phyloP scores from a whole-genome alignment of 208 protist species.

The Leishmania mexicana region DNA sequence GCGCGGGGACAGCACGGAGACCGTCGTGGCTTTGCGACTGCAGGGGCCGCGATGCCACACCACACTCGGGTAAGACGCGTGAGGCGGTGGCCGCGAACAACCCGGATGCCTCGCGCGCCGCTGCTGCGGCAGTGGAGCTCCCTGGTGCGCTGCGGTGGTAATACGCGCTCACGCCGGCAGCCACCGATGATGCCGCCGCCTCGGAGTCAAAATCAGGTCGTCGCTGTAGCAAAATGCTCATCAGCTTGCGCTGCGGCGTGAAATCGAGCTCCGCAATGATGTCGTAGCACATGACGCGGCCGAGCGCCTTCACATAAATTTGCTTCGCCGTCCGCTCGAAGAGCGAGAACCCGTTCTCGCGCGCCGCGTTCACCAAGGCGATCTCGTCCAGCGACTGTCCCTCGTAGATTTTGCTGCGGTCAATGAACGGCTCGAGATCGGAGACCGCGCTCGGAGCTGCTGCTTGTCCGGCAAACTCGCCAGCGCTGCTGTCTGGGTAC shows the following conservation, averaged over 20 bases:
- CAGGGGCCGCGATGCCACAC: background rate
- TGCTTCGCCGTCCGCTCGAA: constrained; percentile 61
- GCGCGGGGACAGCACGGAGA: background rate
- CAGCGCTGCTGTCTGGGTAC: background rate
- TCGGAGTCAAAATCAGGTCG: constrained; percentile 44
- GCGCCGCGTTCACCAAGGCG: constrained; percentile 82
- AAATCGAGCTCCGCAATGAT: constrained; percentile 87
- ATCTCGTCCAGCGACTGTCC: constrained; percentile 93
- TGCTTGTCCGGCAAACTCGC: background rate
- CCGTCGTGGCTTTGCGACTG: background rate
- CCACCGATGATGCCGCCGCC: constrained; percentile 17
- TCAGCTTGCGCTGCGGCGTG: constrained; percentile 82
- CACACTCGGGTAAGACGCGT: background rate
- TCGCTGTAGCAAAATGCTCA: constrained; percentile 79
- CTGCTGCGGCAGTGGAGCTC: background rate
- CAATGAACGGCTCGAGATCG: constrained; percentile 41
- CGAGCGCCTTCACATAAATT: constrained; percentile 67
- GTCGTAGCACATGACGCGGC: constrained; percentile 72
- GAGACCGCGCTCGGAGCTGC: background rate
- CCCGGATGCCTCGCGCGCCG: background rate
- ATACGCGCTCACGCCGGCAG: constrained; percentile 26
- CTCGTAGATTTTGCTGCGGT: constrained; percentile 84
- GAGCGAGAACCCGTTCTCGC: constrained; percentile 81
- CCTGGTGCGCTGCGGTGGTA: constrained; percentile 31
- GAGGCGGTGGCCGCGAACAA: background rate